Evolutionary conservation across 495 filamentous ascomycete genomes (phyloP), one percentile per base, ranked within the genome.

Genomic region (Xylaria nigripes): DNA sequence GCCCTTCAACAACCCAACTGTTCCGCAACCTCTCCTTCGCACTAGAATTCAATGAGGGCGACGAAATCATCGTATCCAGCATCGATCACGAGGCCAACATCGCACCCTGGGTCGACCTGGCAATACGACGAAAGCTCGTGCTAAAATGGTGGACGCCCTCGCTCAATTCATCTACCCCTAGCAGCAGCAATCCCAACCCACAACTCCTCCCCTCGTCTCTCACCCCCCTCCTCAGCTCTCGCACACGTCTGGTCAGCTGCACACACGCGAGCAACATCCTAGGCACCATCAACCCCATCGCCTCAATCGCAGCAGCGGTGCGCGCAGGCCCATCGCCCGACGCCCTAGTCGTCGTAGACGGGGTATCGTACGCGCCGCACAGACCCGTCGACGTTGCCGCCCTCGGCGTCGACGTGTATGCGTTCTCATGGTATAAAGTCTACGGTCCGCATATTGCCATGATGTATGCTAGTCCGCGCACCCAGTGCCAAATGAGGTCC

Each of bases 371-470:
- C 55, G 85, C 85, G 13, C 85, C 86, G 2, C 87, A 91, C 58
- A 70, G 86, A 25, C 68, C 66, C n/a, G 69, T 89, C 24, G 83
- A 91, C 62, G 82, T 89, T 15, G 70, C 71, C 49, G 79, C 61
- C 1, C 70, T 89, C 4, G 85, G 76, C 0, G 85, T 86, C 0
- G 86, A 89, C 60, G 79, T 88, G 61, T 90, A 89, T 62, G 72
- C 79, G n/a, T 84, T 88, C 58, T 81, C 76, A 2, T 90, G 86
- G 80, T 87, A 88, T 68, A 87, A 89, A 66, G 82, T 86, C 21
- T 89, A 82, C 65, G 86, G 84, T 0, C 86, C 86, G 3, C 86
- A 89, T 56, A 70, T 88, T 16, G 73, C 85, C 1, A 72, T 82
- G 56, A 74, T 90, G 5, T 90, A 87, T 63, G 83, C 79, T 38